Base-by-base conservation (phyloP, 208 protist species). In the Trypanosoma cruzi region DNA sequence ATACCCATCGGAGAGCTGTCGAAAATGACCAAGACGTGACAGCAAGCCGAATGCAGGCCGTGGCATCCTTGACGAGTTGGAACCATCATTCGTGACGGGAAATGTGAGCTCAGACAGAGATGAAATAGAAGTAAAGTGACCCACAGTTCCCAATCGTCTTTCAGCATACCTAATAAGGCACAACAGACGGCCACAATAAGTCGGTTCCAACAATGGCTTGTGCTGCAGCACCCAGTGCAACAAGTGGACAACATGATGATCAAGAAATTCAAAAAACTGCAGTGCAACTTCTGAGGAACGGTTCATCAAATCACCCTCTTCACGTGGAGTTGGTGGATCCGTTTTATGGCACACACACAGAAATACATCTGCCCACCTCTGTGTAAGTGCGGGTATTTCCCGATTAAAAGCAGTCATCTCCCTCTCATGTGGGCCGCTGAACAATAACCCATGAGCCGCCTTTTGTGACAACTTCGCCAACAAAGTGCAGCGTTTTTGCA, bases 381-480 rank as follows among this genome's bases (percentile, higher is more conserved):
- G 66, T 34, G 80, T 76, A 65, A 87, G 75, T 32, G 71, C 50
- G 0, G 75, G 71, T 26, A 81, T 61, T 10, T 59, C 60, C 5
- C 34, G 62, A 59, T 81, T 84, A 40, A 84, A 72, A 44, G 69
- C 64, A 28, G 49, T 55, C 24, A 75, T 56, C 4, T 24, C 71
- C 1, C 52, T 48, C 36, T 78, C 69, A 49, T 72, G 54, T 29
- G 36, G 26, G 22, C 60, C 68, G 44, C 80, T 69, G 64, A 80
- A 85, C 22, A 73, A 64, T 16, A 74, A 56, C 11, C 74, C 82
- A 71, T 81, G 75, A 18, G 82, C 79, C 14, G 79, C 73, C 36
- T 75, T 79, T 58, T 82, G 74, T 54, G 69, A 46, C 13, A 85
- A 11, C 32, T 71, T 75, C 4, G 75, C 68, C 40, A 85, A 36